phyloP scores from a whole-genome alignment of 2,329 filamentous ascomycete genomes.

The Fusarium succisae region DNA sequence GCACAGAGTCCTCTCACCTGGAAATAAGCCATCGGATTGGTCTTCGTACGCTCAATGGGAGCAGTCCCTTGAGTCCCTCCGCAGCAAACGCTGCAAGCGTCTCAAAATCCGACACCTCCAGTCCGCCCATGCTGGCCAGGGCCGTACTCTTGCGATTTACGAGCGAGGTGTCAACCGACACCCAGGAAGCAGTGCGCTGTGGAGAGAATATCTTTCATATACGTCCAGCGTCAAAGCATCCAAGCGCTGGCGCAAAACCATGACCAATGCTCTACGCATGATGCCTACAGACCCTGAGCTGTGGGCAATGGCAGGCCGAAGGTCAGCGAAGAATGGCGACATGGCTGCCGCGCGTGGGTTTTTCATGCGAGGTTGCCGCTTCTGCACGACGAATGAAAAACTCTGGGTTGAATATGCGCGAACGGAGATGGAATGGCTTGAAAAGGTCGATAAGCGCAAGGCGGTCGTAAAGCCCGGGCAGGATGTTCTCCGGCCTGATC shows the following conservation, averaged over 20 bases:
- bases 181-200: slow-evolving; percentile 81
- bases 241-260: slow-evolving; percentile 71
- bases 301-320: slow-evolving; percentile 86
- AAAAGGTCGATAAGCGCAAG: slow-evolving; percentile 79
- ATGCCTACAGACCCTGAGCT: slow-evolving; percentile 85
- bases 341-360: slow-evolving; percentile 85
- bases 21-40: slow-evolving; percentile 80
- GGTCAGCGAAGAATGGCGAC: slow-evolving; percentile 82
- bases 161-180: slow-evolving; percentile 88
- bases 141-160: slow-evolving; percentile 87
- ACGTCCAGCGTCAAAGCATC: slow-evolving; percentile 73
- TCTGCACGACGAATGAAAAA: slow-evolving; percentile 78
- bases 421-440: slow-evolving; percentile 91
- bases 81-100: slow-evolving; percentile 83
- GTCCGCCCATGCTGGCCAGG: slow-evolving; percentile 76
- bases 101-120: slow-evolving; percentile 76
- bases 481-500: slow-evolving; percentile 56
- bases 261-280: slow-evolving; percentile 79
- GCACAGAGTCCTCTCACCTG: slow-evolving; percentile 86
- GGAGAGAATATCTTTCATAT: slow-evolving; percentile 91
- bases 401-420: slow-evolving; percentile 93
- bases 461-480: slow-evolving; percentile 62
- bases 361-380: slow-evolving; percentile 90
- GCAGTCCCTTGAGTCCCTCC: slow-evolving; percentile 75
- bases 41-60: slow-evolving; percentile 83